phyloP scores from a whole-genome alignment of 2,329 filamentous ascomycete genomes.

The Pseudogymnoascus sp. region DNA sequence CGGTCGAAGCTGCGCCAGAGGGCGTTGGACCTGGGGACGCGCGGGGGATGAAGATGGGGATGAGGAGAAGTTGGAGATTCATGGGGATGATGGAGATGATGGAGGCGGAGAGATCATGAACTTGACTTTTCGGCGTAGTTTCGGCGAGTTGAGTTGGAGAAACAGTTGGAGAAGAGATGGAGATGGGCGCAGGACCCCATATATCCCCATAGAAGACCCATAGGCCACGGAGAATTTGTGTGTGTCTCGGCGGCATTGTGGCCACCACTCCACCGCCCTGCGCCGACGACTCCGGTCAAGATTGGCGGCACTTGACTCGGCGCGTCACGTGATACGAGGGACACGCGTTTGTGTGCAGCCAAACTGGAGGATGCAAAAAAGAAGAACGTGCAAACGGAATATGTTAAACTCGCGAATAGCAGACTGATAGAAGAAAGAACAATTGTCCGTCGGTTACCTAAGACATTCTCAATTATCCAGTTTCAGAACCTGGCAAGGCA shows the following conservation, averaged over 20 bases:
- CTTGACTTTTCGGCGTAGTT: not conserved
- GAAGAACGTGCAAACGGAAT: not conserved
- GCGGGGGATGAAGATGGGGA: not conserved
- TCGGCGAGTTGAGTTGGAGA: slow-evolving; percentile 5
- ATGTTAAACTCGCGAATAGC: not conserved
- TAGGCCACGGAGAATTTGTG: not conserved
- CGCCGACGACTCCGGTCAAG: not conserved
- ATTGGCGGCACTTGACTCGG: slow-evolving; percentile 1
- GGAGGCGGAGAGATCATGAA: not conserved
- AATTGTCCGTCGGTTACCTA: not conserved
- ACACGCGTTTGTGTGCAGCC: not conserved
- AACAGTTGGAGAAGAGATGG: not conserved
- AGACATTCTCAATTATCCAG: not conserved
- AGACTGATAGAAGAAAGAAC: not conserved
- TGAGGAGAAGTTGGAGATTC: not conserved
- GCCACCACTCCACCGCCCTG: not conserved
- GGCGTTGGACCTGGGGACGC: not conserved
- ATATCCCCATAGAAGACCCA: not conserved
- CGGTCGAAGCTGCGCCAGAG: not conserved
- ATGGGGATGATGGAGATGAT: not conserved
- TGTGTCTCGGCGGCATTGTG: slow-evolving; percentile 6
- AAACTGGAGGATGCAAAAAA: not conserved
- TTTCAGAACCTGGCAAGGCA: not conserved
- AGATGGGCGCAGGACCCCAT: not conserved
- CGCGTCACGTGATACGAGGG: not conserved